These are phyloP conservation scores for Calamus simplicifolius DNA, from an alignment of 176 grass and related monocot genomes.

Conservation along the genomic window DNA sequence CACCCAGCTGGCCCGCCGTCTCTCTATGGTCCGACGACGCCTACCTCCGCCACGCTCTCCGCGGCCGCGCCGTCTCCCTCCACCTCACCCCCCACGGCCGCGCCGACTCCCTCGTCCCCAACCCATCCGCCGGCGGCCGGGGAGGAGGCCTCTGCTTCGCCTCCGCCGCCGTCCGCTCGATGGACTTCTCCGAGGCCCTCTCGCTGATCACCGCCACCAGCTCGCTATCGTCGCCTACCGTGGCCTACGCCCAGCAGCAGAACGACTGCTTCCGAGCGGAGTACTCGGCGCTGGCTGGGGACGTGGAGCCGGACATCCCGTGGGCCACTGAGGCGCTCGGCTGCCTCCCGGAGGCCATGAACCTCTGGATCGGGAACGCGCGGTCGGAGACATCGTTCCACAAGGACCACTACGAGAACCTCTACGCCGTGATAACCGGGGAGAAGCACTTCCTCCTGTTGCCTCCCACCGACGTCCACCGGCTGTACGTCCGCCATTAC, in stretches of 20 bases:
- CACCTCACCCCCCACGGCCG: conserved; percentile 82
- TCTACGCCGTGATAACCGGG: conserved; percentile 72
- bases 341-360: conserved; percentile 77
- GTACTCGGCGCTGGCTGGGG: conserved; percentile 57
- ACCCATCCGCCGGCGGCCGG: conserved; percentile 3
- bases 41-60: conserved; percentile 58
- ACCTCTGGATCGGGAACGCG: conserved; percentile 80
- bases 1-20: conserved; percentile 72
- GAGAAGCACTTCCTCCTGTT: conserved; percentile 87
- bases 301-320: conserved; percentile 76
- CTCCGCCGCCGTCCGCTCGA: conserved; percentile 45
- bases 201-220: conserved; percentile 39
- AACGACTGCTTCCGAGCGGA: conserved; percentile 79
- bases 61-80: conserved; percentile 52
- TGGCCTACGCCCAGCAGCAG: conserved; percentile 91
- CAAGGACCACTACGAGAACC: conserved; percentile 98
- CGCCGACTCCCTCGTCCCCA: conserved; percentile 57
- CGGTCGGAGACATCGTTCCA: conserved; percentile 79
- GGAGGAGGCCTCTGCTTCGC: conserved; percentile 45
- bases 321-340: conserved; percentile 84
- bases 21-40: conserved; percentile 54
- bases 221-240: conserved; percentile 21
- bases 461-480: conserved; percentile 79
- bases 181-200: conserved; percentile 51
- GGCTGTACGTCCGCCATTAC: conserved; percentile 65